Conservation (phyloP, 768 basidiomycete genomes). For the Tylopilus sp. region DNA sequence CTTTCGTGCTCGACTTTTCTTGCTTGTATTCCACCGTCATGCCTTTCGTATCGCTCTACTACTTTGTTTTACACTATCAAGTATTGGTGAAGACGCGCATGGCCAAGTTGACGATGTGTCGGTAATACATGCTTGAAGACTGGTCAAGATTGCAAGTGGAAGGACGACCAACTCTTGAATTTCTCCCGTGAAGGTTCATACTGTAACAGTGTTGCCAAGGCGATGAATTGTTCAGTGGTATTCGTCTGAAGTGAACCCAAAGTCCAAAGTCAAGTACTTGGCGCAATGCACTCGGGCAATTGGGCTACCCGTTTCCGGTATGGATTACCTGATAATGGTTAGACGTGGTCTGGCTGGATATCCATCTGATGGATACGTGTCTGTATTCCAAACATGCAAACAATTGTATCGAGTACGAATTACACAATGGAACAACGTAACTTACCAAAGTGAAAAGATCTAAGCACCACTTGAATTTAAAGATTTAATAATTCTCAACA, state of each 20-base stretch:
- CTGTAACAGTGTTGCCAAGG: conserved; percentile 1
- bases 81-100: conserved; percentile 35
- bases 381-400: conserved; percentile 4
- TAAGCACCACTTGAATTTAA: too few species aligned
- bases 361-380: background rate
- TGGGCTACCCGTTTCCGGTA: background rate
- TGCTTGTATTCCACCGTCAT: conserved; percentile 37
- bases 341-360: background rate
- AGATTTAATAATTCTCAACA: too few species aligned
- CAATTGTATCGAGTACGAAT: background rate
- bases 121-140: conserved; percentile 37
- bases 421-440: background rate
- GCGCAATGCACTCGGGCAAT: background rate
- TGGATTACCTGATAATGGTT: conserved; percentile 5
- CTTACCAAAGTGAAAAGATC: background rate
- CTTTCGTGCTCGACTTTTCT: conserved; percentile 53
- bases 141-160: conserved; percentile 20
- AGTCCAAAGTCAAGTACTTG: conserved; percentile 17
- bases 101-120: conserved; percentile 37
- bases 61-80: conserved; percentile 44
- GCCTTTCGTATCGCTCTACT: conserved; percentile 45
- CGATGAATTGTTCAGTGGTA: conserved; percentile 4
- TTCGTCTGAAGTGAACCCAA: conserved; percentile 24
- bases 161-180: conserved; percentile 14
- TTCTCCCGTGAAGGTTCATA: conserved; percentile 16